Base-by-base conservation (phyloP, 106 monocot species). In the Cymbidium sinense region DNA sequence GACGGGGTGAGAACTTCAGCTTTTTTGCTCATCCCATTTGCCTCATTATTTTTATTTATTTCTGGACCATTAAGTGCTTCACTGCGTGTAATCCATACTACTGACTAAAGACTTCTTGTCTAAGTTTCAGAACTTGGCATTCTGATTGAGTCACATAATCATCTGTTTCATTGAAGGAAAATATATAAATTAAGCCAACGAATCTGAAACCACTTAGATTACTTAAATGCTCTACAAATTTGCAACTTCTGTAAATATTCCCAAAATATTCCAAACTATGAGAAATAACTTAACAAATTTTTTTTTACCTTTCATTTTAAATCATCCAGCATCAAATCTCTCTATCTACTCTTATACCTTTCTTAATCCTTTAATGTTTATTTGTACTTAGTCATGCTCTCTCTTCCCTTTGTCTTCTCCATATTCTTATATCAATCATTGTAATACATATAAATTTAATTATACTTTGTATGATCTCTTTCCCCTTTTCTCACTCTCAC, bases 1-100 rank as follows among this genome's bases (percentile, higher is more conserved):
- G 85, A 94, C 37, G 84, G 82, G 80, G 94, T 94, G 82, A 84
- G 72, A 50, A 0, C 20, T 71, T 36, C 25, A 36, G 33, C 33
- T 20, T 31, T 39, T 31, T 9, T 9, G 25, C 67, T 31, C 31
- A 13, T 12, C 29, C 30, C 13, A 12, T 30, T 2, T 65, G 18
- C 2, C 10, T 31, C 67, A 7, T 67, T 31, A 71, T 71, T 20
- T 71, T 71, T 37, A 36, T 37, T 18, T 20, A 19, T 71, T 71
- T 21, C 75, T 29, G 37, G 29, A 51, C 41, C n/a, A 20, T 0
- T 0, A 3, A 39, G 50, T 64, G 28, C 31, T 28, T 71, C 64
- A 28, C 15, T 9, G 12, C 30, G 29, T 75, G 7, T 39, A 35
- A 10, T 33, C 25, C 19, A 21, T n/a, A n/a, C 7, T 35, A 71